phyloP scores from a whole-genome alignment of 2,329 filamentous ascomycete species.

The Fusarium pilosicola region DNA sequence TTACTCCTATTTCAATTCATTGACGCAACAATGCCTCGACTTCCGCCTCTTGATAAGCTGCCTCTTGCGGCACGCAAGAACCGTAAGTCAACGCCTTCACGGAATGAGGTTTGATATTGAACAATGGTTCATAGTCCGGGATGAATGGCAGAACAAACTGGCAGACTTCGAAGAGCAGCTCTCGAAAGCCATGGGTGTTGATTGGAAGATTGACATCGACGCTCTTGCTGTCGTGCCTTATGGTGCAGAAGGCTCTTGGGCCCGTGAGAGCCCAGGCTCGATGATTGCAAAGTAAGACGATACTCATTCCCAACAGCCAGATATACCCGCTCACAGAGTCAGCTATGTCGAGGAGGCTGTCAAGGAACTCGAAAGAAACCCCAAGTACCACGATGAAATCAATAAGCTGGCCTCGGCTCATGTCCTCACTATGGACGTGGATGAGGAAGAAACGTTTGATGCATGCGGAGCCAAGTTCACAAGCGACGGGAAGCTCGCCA shows the following conservation, averaged over 20 bases:
- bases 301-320: fast-evolving
- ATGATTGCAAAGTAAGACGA: background rate
- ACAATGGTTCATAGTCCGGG: fast-evolving
- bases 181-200: background rate
- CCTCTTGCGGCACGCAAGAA: background rate
- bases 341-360: background rate
- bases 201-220: background rate
- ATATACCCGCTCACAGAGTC: fast-evolving
- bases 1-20: fast-evolving
- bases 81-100: background rate
- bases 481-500: background rate
- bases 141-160: background rate
- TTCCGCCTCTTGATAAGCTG: background rate
- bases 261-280: background rate
- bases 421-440: background rate
- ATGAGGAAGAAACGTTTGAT: background rate
- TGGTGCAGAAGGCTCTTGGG: background rate
- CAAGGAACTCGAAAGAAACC: background rate
- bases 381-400: background rate
- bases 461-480: background rate
- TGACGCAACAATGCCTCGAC: background rate
- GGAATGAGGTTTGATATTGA: fast-evolving
- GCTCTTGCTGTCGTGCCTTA: background rate
- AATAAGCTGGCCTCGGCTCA: background rate
- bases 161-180: background rate